These are phyloP conservation scores for Croton laevigatus DNA, from an alignment of 441 rosid genomes.

Conservation along the genomic window DNA sequence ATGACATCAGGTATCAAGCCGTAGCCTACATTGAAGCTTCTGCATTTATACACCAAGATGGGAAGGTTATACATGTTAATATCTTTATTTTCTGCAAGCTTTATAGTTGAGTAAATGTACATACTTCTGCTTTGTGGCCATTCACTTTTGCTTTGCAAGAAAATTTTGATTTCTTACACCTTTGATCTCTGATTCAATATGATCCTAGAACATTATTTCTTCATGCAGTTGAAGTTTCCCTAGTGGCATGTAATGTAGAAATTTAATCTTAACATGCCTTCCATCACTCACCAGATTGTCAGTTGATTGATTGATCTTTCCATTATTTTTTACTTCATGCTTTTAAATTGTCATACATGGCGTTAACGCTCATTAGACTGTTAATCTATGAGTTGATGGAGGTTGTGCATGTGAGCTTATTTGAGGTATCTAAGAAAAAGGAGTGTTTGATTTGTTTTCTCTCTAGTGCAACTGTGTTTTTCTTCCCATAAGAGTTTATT, in stretches of 20 bases:
- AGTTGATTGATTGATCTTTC: background rate
- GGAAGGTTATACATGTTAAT: constrained; percentile 52
- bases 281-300: background rate
- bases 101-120: background rate
- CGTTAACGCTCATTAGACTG: background rate
- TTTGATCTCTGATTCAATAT: background rate
- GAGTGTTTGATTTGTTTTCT: background rate
- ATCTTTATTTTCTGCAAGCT: background rate
- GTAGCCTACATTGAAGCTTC: constrained; percentile 97
- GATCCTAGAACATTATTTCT: background rate
- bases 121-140: background rate
- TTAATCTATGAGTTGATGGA: background rate
- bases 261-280: background rate
- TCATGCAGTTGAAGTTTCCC: background rate
- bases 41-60: constrained; percentile 94
- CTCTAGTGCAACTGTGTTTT: constrained; percentile 4
- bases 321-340: background rate
- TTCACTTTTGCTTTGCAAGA: background rate
- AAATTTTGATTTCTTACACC: background rate
- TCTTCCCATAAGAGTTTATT: constrained; percentile 4
- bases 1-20: constrained; percentile 80
- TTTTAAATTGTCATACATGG: background rate
- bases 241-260: background rate
- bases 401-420: background rate
- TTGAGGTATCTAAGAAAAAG: background rate